phyloP scores from a whole-genome alignment of 441 rosid species.

The Cnidoscolus chayamansa region DNA sequence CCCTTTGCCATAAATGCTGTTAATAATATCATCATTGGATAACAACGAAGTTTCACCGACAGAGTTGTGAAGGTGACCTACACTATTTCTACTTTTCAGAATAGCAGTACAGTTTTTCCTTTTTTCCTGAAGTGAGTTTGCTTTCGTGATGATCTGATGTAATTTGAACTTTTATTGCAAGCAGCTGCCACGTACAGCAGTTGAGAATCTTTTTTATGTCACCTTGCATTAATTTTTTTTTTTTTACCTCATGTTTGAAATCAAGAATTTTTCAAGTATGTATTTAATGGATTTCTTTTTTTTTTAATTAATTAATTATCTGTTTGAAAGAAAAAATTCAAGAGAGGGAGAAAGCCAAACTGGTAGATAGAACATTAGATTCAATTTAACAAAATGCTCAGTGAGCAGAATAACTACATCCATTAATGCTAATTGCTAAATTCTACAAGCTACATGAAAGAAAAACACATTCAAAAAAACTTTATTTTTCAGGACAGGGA shows the following conservation, averaged over 20 bases:
- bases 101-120: neutral
- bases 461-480: slow-evolving; percentile 28
- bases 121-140: neutral
- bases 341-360: neutral
- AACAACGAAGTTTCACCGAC: neutral
- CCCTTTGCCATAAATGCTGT: neutral
- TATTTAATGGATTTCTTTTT: too few species aligned
- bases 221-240: too few species aligned
- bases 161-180: neutral
- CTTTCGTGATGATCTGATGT: neutral
- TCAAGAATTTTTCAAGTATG: too few species aligned
- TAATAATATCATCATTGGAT: neutral
- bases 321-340: neutral
- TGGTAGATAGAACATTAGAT: slow-evolving; percentile 3
- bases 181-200: neutral
- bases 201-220: too few species aligned
- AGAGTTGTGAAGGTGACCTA: neutral
- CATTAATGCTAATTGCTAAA: slow-evolving; percentile 14
- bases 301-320: too few species aligned
- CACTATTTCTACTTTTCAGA: neutral
- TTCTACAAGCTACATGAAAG: slow-evolving; percentile 26
- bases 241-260: too few species aligned
- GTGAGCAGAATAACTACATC: slow-evolving; percentile 24
- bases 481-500: slow-evolving; percentile 36
- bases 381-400: slow-evolving; percentile 29